A percentile compares a stretch with the other conserved stretches of the same genome.
Conservation (phyloP, 495 filamentous ascomycete genomes). For the Penicillium alfredii region DNA sequence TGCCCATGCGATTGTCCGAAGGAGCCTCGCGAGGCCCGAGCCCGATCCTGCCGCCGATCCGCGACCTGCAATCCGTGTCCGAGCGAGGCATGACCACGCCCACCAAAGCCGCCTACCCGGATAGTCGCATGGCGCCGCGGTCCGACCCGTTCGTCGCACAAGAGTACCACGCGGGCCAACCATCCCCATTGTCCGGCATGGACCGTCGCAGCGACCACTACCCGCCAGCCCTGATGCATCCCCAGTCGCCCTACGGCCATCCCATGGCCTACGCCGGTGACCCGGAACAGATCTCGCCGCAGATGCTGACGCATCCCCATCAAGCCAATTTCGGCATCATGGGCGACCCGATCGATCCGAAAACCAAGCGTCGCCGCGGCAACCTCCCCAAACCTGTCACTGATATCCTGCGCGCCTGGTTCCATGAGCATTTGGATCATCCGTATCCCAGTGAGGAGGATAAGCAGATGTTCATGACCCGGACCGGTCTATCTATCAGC, state of each 20-base stretch:
- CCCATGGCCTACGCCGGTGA: slow-evolving; percentile 30
- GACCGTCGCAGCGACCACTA: slow-evolving; percentile 29
- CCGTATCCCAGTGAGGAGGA: slow-evolving; percentile 89
- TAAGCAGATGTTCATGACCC: slow-evolving; percentile 72
- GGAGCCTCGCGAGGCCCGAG: slow-evolving; percentile 31
- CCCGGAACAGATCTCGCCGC: slow-evolving; percentile 29
- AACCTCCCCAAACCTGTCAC: slow-evolving; percentile 86
- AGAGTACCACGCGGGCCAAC: slow-evolving; percentile 23
- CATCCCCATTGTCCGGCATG: slow-evolving; percentile 8
- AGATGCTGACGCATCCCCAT: slow-evolving; percentile 25
- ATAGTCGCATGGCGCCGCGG: slow-evolving; percentile 25
- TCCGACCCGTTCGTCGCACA: slow-evolving; percentile 25
- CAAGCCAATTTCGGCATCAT: slow-evolving; percentile 43
- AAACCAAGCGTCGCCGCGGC: slow-evolving; percentile 61
- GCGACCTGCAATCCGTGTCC: slow-evolving; percentile 36
- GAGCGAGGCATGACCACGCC: slow-evolving; percentile 21
- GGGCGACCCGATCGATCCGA: slow-evolving; percentile 39
- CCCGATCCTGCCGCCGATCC: slow-evolving; percentile 38
- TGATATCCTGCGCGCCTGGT: slow-evolving; percentile 75
- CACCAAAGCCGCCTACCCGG: slow-evolving; percentile 23
- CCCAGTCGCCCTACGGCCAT: slow-evolving; percentile 27
- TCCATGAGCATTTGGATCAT: slow-evolving; percentile 66
- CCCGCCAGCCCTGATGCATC: slow-evolving; percentile 22
- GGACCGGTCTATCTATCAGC: slow-evolving; percentile 74
- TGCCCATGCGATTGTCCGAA: slow-evolving; percentile 15